These are phyloP conservation scores for Lathyrus sativus DNA, from an alignment of 306 rosid genomes.

Conservation along the genomic window DNA sequence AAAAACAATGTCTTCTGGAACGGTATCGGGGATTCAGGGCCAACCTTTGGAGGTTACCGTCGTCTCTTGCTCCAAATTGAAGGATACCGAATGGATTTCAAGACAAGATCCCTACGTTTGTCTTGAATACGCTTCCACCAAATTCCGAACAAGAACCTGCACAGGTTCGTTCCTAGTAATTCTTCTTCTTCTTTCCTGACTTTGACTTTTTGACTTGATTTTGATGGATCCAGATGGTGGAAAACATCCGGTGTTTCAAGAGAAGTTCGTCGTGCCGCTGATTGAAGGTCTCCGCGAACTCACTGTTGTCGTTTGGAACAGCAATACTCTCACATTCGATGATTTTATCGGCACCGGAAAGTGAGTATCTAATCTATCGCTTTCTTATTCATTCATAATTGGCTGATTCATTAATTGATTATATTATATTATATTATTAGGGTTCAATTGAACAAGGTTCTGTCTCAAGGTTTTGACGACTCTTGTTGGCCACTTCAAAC, in stretches of 20 bases:
- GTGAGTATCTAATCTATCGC: slow-evolving; percentile 8
- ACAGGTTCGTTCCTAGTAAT: slow-evolving; percentile 40
- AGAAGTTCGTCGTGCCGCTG: slow-evolving; percentile 67
- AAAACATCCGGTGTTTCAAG: slow-evolving; percentile 66
- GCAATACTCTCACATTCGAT: slow-evolving; percentile 68
- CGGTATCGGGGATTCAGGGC: slow-evolving; percentile 65
- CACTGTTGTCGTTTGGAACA: slow-evolving; percentile 78
- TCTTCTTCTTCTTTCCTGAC: neutral
- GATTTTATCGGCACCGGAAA: slow-evolving; percentile 85
- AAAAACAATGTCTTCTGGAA: slow-evolving; percentile 47
- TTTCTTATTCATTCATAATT: neutral
- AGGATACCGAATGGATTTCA: slow-evolving; percentile 86
- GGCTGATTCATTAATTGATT: neutral
- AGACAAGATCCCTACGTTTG: slow-evolving; percentile 89
- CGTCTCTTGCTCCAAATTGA: slow-evolving; percentile 74
- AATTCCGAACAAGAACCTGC: slow-evolving; percentile 75
- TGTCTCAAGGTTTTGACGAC: slow-evolving; percentile 81
- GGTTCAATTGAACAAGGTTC: slow-evolving; percentile 73
- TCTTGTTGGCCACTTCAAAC: slow-evolving; percentile 78
- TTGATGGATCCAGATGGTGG: slow-evolving; percentile 61
- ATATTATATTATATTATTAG: slow-evolving; percentile 31
- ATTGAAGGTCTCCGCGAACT: slow-evolving; percentile 85
- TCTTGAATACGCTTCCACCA: slow-evolving; percentile 67
- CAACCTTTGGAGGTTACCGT: slow-evolving; percentile 79
- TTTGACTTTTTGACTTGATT: too few species aligned